Conservation (phyloP, 2,329 filamentous ascomycete genomes). For the Hypoxylon sp. region DNA sequence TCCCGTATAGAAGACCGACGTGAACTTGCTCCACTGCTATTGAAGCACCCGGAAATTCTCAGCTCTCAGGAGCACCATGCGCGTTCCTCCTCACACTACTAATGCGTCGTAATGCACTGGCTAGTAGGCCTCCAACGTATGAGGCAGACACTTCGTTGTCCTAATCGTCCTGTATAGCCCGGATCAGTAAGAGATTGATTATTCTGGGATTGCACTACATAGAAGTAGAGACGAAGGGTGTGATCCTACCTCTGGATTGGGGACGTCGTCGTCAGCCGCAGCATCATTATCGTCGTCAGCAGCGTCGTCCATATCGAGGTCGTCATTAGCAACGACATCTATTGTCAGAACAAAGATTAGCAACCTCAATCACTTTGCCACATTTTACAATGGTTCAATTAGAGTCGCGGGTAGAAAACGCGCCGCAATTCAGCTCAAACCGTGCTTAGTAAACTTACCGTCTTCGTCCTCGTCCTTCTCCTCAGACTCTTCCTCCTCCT, state of each 20-base stretch:
- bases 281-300: constrained; percentile 34
- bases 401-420: not conserved
- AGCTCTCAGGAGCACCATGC: constrained; percentile 25
- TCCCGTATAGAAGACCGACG: constrained; percentile 21
- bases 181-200: constrained; percentile 48
- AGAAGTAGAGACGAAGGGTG: constrained; percentile 1
- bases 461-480: constrained; percentile 47
- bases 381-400: constrained; percentile 9
- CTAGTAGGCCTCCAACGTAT: constrained; percentile 46
- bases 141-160: constrained; percentile 40
- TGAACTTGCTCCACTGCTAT: constrained; percentile 4
- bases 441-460: constrained; percentile 36
- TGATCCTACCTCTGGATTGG: constrained; percentile 46
- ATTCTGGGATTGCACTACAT: not conserved
- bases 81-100: constrained; percentile 45
- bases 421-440: not conserved
- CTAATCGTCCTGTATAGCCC: constrained; percentile 53
- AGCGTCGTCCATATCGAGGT: constrained; percentile 32
- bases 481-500: constrained; percentile 48
- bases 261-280: constrained; percentile 32
- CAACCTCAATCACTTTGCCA: constrained; percentile 6
- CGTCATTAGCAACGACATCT: constrained; percentile 46
- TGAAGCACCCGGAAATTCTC: constrained; percentile 1
- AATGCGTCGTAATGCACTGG: constrained; percentile 48
- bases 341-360: constrained; percentile 36